Evolutionary conservation across 139 green algal species (phyloP).

Genomic region (Micromonas commoda): DNA sequence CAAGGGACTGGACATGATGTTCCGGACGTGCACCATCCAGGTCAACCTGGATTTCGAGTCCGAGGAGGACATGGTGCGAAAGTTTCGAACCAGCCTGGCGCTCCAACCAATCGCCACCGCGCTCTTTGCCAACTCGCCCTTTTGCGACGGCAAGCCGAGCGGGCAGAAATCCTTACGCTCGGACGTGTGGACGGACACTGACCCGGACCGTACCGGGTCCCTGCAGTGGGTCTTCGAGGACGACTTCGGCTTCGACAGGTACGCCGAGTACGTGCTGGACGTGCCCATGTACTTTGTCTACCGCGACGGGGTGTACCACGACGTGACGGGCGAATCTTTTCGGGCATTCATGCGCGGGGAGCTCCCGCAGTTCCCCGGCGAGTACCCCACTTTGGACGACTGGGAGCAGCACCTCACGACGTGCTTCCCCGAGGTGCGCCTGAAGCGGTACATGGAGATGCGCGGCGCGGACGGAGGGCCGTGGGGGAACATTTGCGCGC

Average conservation of each 20-base stretch:
- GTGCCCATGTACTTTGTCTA: conserved; percentile 99
- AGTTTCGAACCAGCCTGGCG: conserved; percentile 90
- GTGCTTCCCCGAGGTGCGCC: conserved; percentile 91
- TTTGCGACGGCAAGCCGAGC: conserved; percentile 83
- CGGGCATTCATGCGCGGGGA: conserved; percentile 49
- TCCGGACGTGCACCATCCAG: conserved; percentile 95
- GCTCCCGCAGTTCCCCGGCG: conserved; percentile 69
- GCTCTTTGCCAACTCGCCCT: conserved; percentile 95
- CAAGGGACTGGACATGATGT: conserved; percentile 98
- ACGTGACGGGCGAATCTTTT: conserved; percentile 61
- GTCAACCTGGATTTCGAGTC: conserved; percentile 96
- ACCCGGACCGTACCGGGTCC: conserved; percentile 72
- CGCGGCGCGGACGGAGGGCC: conserved; percentile 88
- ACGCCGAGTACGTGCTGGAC: conserved; percentile 90
- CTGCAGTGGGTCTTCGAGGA: conserved; percentile 94
- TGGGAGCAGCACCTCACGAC: conserved; percentile 95
- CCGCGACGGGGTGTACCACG: conserved; percentile 79
- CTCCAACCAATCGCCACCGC: conserved; percentile 90
- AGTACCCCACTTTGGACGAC: conserved; percentile 79
- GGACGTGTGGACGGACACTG: conserved; percentile 88
- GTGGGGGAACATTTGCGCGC: conserved; percentile 80
- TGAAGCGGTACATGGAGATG: conserved; percentile 98
- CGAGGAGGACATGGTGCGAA: conserved; percentile 95
- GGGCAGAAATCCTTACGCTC: conserved; percentile 44
- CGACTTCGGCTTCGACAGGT: conserved; percentile 65